Conservation (phyloP, 2,329 filamentous ascomycete species). For the Trichoderma atrobrunneum region DNA sequence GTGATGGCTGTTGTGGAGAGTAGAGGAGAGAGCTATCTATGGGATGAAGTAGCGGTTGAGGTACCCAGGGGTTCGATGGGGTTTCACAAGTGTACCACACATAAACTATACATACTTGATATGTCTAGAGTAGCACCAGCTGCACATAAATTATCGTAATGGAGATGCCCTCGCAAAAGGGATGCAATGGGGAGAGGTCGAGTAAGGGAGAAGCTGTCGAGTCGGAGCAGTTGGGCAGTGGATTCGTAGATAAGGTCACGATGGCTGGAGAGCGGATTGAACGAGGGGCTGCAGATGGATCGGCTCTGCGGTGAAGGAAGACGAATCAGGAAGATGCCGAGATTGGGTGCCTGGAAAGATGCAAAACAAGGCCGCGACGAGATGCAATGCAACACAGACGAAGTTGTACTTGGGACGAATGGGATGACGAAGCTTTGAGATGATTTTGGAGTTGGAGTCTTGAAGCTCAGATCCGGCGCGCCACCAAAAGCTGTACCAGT, state of each 20-base stretch:
- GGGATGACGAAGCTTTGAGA: conserved; percentile 6
- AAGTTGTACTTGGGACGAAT: neutral
- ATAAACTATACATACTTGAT: neutral
- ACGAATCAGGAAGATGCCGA: neutral
- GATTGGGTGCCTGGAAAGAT: neutral
- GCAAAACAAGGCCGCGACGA: neutral
- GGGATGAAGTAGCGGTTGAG: neutral
- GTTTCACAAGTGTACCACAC: neutral
- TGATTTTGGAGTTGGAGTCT: neutral
- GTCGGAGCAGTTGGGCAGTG: neutral
- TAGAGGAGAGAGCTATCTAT: neutral
- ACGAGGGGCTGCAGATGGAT: neutral
- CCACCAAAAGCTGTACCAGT: neutral
- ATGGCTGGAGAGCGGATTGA: neutral
- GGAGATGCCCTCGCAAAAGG: neutral
- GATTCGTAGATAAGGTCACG: neutral
- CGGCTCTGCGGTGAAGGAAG: neutral
- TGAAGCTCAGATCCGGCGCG: conserved; percentile 12
- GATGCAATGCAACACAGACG: conserved; percentile 3
- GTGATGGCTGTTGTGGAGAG: neutral
- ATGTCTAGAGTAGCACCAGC: neutral
- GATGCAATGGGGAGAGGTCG: neutral
- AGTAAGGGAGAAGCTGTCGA: neutral
- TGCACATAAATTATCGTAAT: neutral
- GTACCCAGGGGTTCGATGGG: neutral